Conservation (phyloP, 2,329 filamentous ascomycete species). For the Alternaria viburni region DNA sequence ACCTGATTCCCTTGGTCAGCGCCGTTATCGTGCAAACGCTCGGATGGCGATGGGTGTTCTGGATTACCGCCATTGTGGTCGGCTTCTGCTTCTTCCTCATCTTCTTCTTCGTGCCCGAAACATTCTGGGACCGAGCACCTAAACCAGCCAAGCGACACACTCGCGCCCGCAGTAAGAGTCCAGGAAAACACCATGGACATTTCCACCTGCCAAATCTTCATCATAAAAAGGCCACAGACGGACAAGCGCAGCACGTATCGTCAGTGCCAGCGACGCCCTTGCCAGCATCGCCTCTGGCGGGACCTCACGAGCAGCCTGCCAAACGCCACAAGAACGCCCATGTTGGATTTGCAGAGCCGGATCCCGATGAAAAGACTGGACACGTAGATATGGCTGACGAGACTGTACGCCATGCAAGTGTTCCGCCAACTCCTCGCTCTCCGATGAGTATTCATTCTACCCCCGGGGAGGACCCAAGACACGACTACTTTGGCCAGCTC, state of each 20-base stretch:
- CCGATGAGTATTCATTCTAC: conserved; percentile 53
- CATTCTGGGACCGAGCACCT: conserved; percentile 91
- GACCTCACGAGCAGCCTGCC: conserved; percentile 8
- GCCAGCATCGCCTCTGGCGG: conserved; percentile 1
- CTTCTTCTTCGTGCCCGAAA: conserved; percentile 92
- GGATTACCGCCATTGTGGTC: conserved; percentile 83
- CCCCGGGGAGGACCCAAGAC: conserved; percentile 28
- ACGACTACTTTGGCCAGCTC: conserved; percentile 22
- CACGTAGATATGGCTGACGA: conserved; percentile 54
- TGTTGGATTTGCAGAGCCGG: conserved; percentile 61
- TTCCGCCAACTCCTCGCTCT: conserved; percentile 16
- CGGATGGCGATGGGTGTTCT: conserved; percentile 91
- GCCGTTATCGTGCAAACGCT: conserved; percentile 80
- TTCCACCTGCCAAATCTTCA: conserved; percentile 34
- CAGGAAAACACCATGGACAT: conserved; percentile 30
- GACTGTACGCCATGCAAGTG: conserved; percentile 7
- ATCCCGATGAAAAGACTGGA: conserved; percentile 2
- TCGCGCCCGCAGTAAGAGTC: conserved; percentile 37
- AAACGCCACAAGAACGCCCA: conserved; percentile 22
- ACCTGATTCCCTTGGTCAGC: conserved; percentile 84
- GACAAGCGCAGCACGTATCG: conserved; percentile 1
- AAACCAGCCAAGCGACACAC: conserved; percentile 51
- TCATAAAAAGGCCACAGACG: conserved; percentile 24
- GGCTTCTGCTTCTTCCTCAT: conserved; percentile 73
- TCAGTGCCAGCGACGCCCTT: conserved; percentile 8